Base-by-base conservation (phyloP, 441 rosid species). In the Rhodomyrtus psidioides region DNA sequence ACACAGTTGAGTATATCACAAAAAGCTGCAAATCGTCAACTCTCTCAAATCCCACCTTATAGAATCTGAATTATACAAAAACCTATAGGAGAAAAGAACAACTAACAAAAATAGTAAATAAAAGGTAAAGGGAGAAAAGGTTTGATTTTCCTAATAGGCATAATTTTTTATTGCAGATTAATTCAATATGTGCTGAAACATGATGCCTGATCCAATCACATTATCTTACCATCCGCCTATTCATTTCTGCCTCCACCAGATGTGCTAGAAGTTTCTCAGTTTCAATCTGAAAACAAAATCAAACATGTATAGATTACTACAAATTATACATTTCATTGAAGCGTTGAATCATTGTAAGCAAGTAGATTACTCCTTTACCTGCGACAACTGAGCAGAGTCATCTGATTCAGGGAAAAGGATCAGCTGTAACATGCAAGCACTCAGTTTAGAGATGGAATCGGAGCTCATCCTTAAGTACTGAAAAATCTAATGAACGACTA, bases 361-460 rank as follows among this genome's bases (percentile, higher is more conserved):
- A 12, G 21, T 30, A 65, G 23, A 70, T 39, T 39, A 39, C n/a
- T 82, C 82, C 84, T 53, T 85, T 91, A 98, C 99, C 98, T 98
- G 99, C 84, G 99, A 96, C 89, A 98, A 86, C 93, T 96, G 99
- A 39, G 99, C 99, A 87, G 99, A 96, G 91, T 98, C 98, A 92
- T 98, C 99, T 83, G 99, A 98, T 90, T 96, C 99, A 13, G 99
- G 98, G 85, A 87, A 89, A 85, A 98, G 99, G 86, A 98, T 98
- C 85, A 98, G 91, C 99, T 98, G 97, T 26, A 87, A 60, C 83
- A 91, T 88, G 39, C 87, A 87, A 90, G 9, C 87, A 62, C 53
- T 83, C 86, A 85, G 85, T 86, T 85, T 89, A 83, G 87, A 86
- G 85, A 83, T 87, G 76, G 83, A 62, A 46, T 26, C 53, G 24